phyloP scores from a whole-genome alignment of 352 stramenopile genomes.

The Globisporangium cederbergense region DNA sequence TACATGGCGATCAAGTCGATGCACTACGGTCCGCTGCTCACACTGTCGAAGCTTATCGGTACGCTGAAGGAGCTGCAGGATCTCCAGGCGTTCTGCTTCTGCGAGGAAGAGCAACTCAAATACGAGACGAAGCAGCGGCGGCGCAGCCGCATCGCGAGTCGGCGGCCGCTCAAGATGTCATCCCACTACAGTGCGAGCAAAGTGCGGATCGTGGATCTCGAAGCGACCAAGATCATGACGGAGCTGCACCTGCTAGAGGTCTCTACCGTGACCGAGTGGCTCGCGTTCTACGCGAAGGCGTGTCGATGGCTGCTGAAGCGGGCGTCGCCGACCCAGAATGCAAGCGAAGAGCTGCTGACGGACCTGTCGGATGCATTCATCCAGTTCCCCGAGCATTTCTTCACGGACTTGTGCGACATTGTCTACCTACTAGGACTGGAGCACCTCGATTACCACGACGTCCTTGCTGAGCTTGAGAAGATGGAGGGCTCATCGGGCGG shows the following conservation, averaged over 20 bases:
- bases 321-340: conserved; percentile 35
- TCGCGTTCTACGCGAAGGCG: conserved; percentile 50
- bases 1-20: conserved; percentile 65
- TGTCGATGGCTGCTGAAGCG: conserved; percentile 57
- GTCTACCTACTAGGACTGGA: conserved; percentile 56
- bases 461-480: conserved; percentile 16
- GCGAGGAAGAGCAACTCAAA: conserved; percentile 50
- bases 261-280: conserved; percentile 49
- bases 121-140: conserved; percentile 28
- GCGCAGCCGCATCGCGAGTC: conserved; percentile 11
- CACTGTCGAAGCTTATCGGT: conserved; percentile 46
- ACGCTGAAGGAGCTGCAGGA: conserved; percentile 62
- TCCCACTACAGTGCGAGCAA: conserved; percentile 64
- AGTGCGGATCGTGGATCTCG: conserved; percentile 44
- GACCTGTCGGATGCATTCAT: conserved; percentile 46
- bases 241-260: conserved; percentile 58
- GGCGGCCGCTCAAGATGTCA: conserved; percentile 36
- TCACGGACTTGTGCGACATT: conserved; percentile 69
- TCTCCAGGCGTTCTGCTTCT: conserved; percentile 57
- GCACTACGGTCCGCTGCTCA: conserved; percentile 59
- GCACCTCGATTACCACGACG: conserved; percentile 27
- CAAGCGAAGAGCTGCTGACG: conserved; percentile 37
- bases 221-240: conserved; percentile 40
- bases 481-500: conserved; percentile 10
- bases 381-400: conserved; percentile 66